Percentiles rank a stretch among this genome's conserved stretches.
phyloP scores from a whole-genome alignment of 331 rosid genomes.

The Malus hybrid region DNA sequence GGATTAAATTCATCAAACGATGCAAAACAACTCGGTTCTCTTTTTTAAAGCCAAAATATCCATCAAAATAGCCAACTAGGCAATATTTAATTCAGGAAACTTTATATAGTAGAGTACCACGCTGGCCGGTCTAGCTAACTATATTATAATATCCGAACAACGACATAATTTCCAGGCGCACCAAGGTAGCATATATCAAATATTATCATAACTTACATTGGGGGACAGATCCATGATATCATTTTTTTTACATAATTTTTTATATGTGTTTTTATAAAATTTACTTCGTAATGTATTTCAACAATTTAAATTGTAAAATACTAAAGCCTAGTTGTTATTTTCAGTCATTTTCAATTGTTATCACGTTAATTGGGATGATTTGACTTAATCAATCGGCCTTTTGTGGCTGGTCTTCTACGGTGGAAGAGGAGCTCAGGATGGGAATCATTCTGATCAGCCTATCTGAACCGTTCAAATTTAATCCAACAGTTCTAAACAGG shows the following conservation, averaged over 20 bases:
- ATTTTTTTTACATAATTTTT: too few relatives aligned
- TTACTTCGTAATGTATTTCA: rapidly evolving
- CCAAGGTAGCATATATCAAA: background rate
- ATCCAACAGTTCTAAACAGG: too few relatives aligned
- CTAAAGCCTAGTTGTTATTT: background rate
- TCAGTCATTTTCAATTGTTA: background rate
- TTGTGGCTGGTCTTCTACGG: conserved; percentile 4
- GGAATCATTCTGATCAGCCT: too few relatives aligned
- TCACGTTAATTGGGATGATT: background rate
- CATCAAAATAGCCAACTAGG: background rate
- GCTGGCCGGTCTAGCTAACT: background rate
- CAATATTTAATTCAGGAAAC: background rate
- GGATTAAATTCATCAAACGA: background rate
- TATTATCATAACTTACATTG: too few relatives aligned
- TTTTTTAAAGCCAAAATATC: background rate
- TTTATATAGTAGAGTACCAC: background rate
- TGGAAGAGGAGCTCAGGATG: background rate
- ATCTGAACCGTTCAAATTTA: too few relatives aligned
- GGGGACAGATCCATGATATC: too few relatives aligned
- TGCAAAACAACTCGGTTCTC: background rate
- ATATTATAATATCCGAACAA: too few relatives aligned
- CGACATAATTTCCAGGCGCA: background rate
- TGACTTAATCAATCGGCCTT: background rate
- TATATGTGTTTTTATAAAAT: too few relatives aligned
- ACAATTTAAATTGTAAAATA: too few relatives aligned